Evolutionary conservation across 768 basidiomycete genomes (phyloP).

Genomic region (Porpolomopsis calyptriformis): DNA sequence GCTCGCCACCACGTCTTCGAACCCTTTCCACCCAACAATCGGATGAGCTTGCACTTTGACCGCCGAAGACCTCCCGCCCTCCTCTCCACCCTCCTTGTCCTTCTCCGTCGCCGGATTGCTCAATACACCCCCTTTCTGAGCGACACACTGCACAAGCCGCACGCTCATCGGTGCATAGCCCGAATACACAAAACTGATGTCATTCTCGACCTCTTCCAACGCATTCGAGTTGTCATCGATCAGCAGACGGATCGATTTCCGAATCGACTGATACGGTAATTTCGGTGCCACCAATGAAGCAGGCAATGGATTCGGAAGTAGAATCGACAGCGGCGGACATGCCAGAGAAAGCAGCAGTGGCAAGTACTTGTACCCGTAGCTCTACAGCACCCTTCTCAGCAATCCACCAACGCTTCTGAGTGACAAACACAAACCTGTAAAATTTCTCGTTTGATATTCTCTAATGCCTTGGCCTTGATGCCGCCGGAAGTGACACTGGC

Average conservation of each 20-base stretch:
- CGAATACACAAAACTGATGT: slow-evolving; percentile 93
- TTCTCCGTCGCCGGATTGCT: slow-evolving; percentile 65
- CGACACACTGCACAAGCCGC: slow-evolving; percentile 84
- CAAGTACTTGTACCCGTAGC: slow-evolving; percentile 67
- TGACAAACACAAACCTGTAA: slow-evolving; percentile 46
- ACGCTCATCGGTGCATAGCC: slow-evolving; percentile 93
- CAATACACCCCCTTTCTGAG: slow-evolving; percentile 83
- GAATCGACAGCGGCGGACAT: slow-evolving; percentile 53
- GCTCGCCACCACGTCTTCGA: slow-evolving; percentile 77
- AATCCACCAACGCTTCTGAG: slow-evolving; percentile 6
- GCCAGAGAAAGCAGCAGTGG: slow-evolving; percentile 58
- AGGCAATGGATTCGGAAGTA: slow-evolving; percentile 62
- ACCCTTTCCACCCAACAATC: slow-evolving; percentile 93
- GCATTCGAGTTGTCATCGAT: slow-evolving; percentile 79
- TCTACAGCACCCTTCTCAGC: slow-evolving; percentile 33
- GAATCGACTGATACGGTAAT: slow-evolving; percentile 60
- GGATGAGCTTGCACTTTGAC: slow-evolving; percentile 76
- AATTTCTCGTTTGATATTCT: slow-evolving; percentile 84
- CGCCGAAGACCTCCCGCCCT: slow-evolving; percentile 21
- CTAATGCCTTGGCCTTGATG: slow-evolving; percentile 77
- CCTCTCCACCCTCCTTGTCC: slow-evolving; percentile 25
- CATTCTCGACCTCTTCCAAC: slow-evolving; percentile 77
- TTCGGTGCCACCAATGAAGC: slow-evolving; percentile 39
- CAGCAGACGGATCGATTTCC: slow-evolving; percentile 82
- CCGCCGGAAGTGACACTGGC: slow-evolving; percentile 78